A percentile compares a stretch with the other conserved stretches of the same genome.
phyloP scores from a whole-genome alignment of 805 yeast genomes.

The Saturnispora sekii region DNA sequence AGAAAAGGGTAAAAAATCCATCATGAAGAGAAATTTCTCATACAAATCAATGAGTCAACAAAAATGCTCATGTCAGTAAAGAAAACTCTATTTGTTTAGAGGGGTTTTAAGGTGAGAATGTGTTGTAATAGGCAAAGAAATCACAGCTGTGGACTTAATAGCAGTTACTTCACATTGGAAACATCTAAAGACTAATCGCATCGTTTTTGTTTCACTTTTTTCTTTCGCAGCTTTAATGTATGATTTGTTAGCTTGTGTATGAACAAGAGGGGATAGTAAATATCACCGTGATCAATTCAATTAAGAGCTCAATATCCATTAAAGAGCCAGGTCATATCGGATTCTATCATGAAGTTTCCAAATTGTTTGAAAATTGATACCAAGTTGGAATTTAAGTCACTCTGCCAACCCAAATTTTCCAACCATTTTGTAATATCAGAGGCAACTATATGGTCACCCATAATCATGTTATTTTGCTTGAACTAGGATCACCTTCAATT shows the following conservation, averaged over 20 bases:
- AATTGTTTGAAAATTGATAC: conserved; percentile 7
- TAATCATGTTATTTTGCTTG: background rate
- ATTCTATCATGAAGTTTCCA: background rate
- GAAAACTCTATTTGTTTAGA: too few relatives aligned
- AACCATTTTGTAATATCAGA: background rate
- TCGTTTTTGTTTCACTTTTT: too few relatives aligned
- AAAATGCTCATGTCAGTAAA: background rate
- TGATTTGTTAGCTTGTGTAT: too few relatives aligned
- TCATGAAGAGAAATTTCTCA: conserved; percentile 3
- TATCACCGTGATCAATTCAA: background rate
- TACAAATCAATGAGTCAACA: background rate
- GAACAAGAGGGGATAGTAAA: too few relatives aligned
- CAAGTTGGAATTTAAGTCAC: background rate
- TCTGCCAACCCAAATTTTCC: background rate
- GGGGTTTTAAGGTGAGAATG: too few relatives aligned
- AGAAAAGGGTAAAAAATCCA: background rate
- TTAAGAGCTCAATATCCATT: conserved; percentile 7
- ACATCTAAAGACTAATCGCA: too few relatives aligned
- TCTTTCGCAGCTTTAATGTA: too few relatives aligned
- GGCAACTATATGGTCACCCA: background rate
- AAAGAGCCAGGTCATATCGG: background rate
- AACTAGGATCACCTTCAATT: background rate
- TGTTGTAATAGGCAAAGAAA: too few relatives aligned
- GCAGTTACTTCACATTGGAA: too few relatives aligned
- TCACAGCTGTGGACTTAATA: too few relatives aligned